Evolutionary conservation across 78 protist species (phyloP), one percentile per base, ranked within the genome.

Genomic region (Emiliania huxleyi): DNA sequence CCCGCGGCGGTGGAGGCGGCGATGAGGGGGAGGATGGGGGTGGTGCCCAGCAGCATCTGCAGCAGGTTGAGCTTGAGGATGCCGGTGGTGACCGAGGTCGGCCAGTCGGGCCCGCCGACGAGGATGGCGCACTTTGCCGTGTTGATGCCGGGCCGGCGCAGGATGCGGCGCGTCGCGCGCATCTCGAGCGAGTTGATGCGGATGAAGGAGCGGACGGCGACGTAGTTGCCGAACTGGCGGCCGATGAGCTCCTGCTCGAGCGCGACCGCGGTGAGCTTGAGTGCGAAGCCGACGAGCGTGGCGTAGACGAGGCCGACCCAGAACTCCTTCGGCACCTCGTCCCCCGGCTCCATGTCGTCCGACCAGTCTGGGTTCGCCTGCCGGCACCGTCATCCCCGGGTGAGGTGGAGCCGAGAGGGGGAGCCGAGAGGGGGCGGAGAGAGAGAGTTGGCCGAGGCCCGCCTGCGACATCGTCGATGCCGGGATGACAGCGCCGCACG

Each of bases 21-120:
- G 38, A 44, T 29, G 56, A 81, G 48, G 2, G 37, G 0, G 56
- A 42, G 35, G 40, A 81, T 44, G 29, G 89, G 89, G 2, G 55
- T 26, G 29, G 42, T 25, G 55, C 89, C 89, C 38, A 81, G 37
- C 38, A 81, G 40, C 42, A 81, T 40, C 89, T 43, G 56, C 42
- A 29, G 25, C 15, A 11, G 18, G 23, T 0, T 0, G 23, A 81
- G 37, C 40, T 38, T 33, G 25, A 81, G 89, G 89, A 81, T 81
- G 89, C 89, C 89, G 22, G 29, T 12, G 35, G 3, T 0, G 25
- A 81, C 89, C 3, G 89, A 81, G 12, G 89, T 81, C 40, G 89
- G 89, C 89, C 89, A 81, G 89, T 81, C 89, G 35, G 89, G 89
- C 89, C 89, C 89, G 0, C 89, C 89, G 89, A 25, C 37, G 3